Base-by-base conservation (phyloP, 805 yeast genomes). In the Maudiozyma saulgeensis region DNA sequence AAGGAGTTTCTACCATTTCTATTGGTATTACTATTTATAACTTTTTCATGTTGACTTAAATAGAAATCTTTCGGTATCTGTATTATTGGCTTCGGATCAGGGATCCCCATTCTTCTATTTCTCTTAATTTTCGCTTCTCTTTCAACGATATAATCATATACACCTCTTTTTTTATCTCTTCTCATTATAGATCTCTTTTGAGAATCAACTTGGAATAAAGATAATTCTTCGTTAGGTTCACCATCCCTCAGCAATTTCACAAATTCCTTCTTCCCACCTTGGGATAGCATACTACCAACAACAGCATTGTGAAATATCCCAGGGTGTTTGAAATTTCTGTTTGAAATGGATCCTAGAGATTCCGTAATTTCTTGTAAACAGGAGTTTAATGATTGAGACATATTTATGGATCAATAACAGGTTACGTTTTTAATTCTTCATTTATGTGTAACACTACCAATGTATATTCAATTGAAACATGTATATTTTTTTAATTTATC, bases 221-320 rank as follows among this genome's bases (percentile, higher is more conserved):
- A 67, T 1, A 58, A 53, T 35, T 68, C 76, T 55, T 81, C 85
- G 38, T 73, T 71, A 0, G 58, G 62, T 35, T 77, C 76, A 3
- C 84, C 79, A 61, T 82, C 88, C 55, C 82, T 71, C 19, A 82
- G 65, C n/a, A 82, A 65, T 19, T 72, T 66, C 2, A 82, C 79
- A 49, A 81, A 80, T 26, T 57, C 57, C 23, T 51, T 51, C 18
- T 56, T 57, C 11, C 48, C 45, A 25, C 46, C 45, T 8, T 28
- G 72, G 70, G 12, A 80, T 79, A 45, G 69, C 65, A 53, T 46
- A 32, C 51, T 49, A 25, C 72, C 66, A 9, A 79, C 70, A 16
- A 81, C 67, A 2, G 88, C 82, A 57, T 82, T 82, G 39, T 84
- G 78, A 62, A 82, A 82, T 4, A 80, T 74, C 0, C 87, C 87